A percentile compares a stretch with the other conserved stretches of the same genome.
These are phyloP conservation scores for Pythium aquatile DNA, from an alignment of 352 stramenopile genomes.

Conservation along the genomic window DNA sequence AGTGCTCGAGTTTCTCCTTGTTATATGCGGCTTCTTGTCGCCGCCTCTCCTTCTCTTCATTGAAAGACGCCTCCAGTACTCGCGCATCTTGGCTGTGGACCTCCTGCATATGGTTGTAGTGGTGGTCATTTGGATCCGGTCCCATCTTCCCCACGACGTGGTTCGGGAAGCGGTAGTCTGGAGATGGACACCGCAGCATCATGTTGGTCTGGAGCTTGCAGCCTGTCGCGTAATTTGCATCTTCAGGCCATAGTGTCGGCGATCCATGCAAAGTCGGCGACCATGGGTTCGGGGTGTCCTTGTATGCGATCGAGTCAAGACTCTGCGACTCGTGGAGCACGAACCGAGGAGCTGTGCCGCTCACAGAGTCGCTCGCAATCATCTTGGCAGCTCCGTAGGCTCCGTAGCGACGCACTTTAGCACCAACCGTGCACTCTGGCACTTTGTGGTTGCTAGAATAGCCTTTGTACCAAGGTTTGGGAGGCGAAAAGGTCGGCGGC, in stretches of 20 bases:
- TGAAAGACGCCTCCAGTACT: constrained; percentile 32
- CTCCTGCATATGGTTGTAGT: constrained; percentile 28
- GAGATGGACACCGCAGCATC: constrained; percentile 52
- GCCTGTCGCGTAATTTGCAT: constrained; percentile 39
- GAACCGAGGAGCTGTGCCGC: constrained; percentile 28
- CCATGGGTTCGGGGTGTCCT: constrained; percentile 34
- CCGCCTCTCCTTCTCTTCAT: constrained; percentile 35
- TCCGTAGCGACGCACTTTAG: constrained; percentile 55
- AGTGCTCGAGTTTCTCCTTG: constrained; percentile 35
- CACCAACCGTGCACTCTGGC: constrained; percentile 38
- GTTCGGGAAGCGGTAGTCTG: constrained; percentile 32
- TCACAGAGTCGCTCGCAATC: constrained; percentile 29
- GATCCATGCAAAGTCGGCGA: constrained; percentile 41
- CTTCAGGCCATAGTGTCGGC: constrained; percentile 52
- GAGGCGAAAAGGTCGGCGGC: constrained; percentile 23
- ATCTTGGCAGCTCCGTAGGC: constrained; percentile 44
- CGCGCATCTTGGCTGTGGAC: constrained; percentile 30
- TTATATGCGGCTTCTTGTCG: constrained; percentile 36
- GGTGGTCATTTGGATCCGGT: constrained; percentile 16
- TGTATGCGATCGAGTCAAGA: constrained; percentile 30
- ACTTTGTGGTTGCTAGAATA: constrained; percentile 36
- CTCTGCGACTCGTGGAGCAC: constrained; percentile 36
- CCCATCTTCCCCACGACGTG: constrained; percentile 27
- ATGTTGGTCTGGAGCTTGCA: constrained; percentile 28
- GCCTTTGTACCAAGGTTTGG: constrained; percentile 55